Evolutionary conservation across 75 land plant species (phyloP), one percentile per base, ranked within the genome.

Genomic region (Selaginella tamariscina): DNA sequence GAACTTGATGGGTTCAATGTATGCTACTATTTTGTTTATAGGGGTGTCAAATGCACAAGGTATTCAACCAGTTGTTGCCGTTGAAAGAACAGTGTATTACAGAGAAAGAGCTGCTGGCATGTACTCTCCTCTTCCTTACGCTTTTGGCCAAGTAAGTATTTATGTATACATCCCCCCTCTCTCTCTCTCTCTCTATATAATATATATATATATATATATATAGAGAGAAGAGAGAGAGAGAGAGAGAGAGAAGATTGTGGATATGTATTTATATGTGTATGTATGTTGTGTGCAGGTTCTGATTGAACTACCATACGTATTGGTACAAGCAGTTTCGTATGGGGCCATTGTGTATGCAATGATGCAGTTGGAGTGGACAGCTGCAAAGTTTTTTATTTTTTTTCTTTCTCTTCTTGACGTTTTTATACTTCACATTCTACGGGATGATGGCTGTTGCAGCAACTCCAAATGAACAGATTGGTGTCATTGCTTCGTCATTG

Each of bases 391-490:
- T n/a, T 59, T 59, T 23, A 2, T 21, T 9, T 59, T 59, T n/a
- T 27, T 59, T 23, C n/a, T n/a, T n/a, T n/a, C 23, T 59, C 18
- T 59, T 2, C 26, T 9, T 59, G 62, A 57, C 24, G 62, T 13
- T 65, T 2, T 15, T 65, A 24, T 65, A 29, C 24, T 65, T 26
- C 66, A 77, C 75, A 11, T 64, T 27, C 67, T 77, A 77, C 44
- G 79, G 79, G 29, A 77, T 77, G 79, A 72, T 77, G 79, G 65
- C 55, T 29, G 75, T 77, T 33, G 76, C 71, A 26, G n/a, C 73
- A 44, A 68, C 79, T 20, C 79, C 79, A 11, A 73, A 73, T 31
- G 54, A 24, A 8, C 31, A 55, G 32, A 30, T 77, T 18, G 70
- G 75, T 2, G 24, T 70, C 29, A 77, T 77, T 1, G 28, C 55